phyloP scores from a whole-genome alignment of 225 moss, liverwort and hornwort genomes.

The Antitrichia curtipendula region DNA sequence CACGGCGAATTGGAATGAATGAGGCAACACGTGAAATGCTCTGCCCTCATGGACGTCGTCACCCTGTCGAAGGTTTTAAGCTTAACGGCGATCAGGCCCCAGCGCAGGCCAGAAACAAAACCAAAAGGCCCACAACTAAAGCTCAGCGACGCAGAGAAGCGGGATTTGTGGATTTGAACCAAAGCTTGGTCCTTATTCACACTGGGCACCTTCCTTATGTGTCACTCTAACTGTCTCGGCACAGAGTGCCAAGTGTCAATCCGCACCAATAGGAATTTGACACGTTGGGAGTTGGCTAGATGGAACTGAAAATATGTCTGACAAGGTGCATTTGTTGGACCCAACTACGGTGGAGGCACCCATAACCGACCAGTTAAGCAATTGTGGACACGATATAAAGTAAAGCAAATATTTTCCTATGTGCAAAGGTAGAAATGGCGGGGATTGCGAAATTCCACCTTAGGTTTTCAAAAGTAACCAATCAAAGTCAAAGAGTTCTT shows the following conservation, averaged over 20 bases:
- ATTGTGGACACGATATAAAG: no score
- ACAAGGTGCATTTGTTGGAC: not conserved
- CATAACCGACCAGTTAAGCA: no score
- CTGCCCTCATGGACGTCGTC: not conserved
- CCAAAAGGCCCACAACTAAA: no score
- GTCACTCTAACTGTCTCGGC: not conserved
- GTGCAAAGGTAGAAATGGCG: no score
- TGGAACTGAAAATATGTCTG: not conserved
- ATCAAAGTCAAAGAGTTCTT: not conserved
- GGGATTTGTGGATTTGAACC: not conserved
- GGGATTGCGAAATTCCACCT: not conserved
- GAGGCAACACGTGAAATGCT: not conserved
- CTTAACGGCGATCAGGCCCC: not conserved
- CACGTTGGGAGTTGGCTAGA: not conserved
- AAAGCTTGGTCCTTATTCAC: not conserved
- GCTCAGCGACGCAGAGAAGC: not conserved
- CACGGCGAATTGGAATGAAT: not conserved
- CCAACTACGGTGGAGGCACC: no score
- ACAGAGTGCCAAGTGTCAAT: not conserved
- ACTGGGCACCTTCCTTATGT: not conserved
- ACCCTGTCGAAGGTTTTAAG: no score
- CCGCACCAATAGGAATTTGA: not conserved
- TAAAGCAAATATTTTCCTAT: no score
- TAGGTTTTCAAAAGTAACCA: not conserved
- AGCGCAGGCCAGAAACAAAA: not conserved